A percentile compares a stretch with the other conserved stretches of the same genome.
These are phyloP conservation scores for Geranomyces michiganensis DNA, from an alignment of 192 early-diverging fungal genomes.

Conservation along the genomic window DNA sequence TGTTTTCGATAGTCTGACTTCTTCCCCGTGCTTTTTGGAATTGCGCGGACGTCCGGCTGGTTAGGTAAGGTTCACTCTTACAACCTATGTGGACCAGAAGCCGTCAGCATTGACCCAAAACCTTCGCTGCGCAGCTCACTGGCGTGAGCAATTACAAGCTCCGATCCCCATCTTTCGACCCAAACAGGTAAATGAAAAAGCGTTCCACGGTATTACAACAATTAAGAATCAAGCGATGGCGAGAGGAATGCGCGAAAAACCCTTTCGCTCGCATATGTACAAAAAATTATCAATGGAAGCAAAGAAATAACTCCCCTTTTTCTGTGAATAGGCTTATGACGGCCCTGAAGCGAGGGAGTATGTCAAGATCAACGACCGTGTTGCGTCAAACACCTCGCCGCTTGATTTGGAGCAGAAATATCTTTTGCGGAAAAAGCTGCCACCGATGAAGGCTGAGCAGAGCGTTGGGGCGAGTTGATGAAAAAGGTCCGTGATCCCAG, in stretches of 20 bases:
- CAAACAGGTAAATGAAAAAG: constrained; percentile 47
- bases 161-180: constrained; percentile 65
- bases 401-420: constrained; percentile 25
- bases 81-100: too few species aligned
- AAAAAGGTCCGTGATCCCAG: not conserved
- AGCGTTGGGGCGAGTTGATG: not conserved
- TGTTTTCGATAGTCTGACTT: constrained; percentile 51
- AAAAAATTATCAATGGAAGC: not conserved
- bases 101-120: too few species aligned
- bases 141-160: constrained; percentile 58
- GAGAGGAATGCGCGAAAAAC: not conserved
- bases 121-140: constrained; percentile 51
- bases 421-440: constrained; percentile 14
- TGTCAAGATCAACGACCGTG: constrained; percentile 31
- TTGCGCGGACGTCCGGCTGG: constrained; percentile 61
- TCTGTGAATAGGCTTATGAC: constrained; percentile 54
- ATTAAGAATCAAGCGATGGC: not conserved
- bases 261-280: constrained; percentile 9
- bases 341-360: constrained; percentile 51
- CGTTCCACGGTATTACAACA: not conserved
- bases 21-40: constrained; percentile 72
- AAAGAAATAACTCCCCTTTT: too few species aligned
- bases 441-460: constrained; percentile 13
- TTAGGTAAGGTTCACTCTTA: constrained; percentile 46
- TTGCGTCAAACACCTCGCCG: constrained; percentile 3